Evolutionary conservation across 2,329 filamentous ascomycete species (phyloP), one percentile per base, ranked within the genome.

Genomic region (Pseudogymnoascus sp.): DNA sequence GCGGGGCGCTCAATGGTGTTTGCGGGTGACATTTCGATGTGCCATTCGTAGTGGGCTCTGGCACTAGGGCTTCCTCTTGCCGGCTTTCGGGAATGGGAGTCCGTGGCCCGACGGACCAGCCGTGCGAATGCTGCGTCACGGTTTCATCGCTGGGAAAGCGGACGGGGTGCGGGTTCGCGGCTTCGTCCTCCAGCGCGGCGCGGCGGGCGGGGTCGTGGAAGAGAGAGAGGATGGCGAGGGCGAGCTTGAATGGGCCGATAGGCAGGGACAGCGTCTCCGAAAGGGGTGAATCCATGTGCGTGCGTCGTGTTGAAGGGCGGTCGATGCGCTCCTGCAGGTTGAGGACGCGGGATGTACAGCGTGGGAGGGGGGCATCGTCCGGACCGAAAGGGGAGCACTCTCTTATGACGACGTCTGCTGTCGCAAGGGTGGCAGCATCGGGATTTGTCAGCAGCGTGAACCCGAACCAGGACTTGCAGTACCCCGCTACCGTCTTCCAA

Each of bases 381-480:
- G 23, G 36, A 14, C 25, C 60, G 16, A 25, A n/a, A 19, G n/a
- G 35, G 12, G 36, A n/a, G 8, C 28, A 52, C 28, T 70, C 66
- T 5, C 65, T 67, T 8, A 71, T 67, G 8, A 68, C 25, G 25
- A 70, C 25, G 49, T 69, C 66, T 35, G 64, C 63, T 19, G 38
- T 58, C 12, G 60, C 39, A 7, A 65, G 35, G 19, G 36, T 38
- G 22, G 59, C 52, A 12, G 38, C n/a, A 33, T 58, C 52, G 4
- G 60, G 35, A 5, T 52, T 5, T 2, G 60, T 65, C 19, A 65
- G 42, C 12, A 64, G 23, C 8, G 62, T 36, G 45, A 71, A 69
- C 1, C 68, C 69, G 61, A 69, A 71, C 70, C 70, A 71, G 23
- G 69, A 65, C 4, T 60, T 60, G 30, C 68, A 70, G 60, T 71